These are phyloP conservation scores for Russula virescens DNA, from an alignment of 768 basidiomycete species.

Conservation along the genomic window DNA sequence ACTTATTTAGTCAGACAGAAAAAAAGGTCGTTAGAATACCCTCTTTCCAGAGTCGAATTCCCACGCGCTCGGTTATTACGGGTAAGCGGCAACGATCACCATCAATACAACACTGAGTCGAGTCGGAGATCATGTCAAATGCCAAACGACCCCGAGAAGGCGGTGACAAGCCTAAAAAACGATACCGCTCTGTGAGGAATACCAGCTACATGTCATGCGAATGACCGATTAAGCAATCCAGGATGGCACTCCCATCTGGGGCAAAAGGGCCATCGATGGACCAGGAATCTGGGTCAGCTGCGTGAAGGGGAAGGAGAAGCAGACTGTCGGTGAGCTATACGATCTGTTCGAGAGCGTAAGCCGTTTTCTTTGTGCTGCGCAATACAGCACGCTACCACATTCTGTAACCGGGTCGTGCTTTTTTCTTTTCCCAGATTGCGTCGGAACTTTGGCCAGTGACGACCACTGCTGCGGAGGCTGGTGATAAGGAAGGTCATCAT, in stretches of 20 bases:
- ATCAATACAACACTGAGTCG: background rate
- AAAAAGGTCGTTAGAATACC: too few relatives aligned
- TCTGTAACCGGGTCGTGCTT: background rate
- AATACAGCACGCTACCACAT: too few relatives aligned
- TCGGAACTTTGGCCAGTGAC: slow-evolving; percentile 60
- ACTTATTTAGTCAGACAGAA: too few relatives aligned
- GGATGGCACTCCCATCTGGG: slow-evolving; percentile 68
- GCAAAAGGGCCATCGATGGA: slow-evolving; percentile 61
- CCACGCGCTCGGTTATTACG: background rate
- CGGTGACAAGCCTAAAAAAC: slow-evolving; percentile 5
- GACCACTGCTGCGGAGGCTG: slow-evolving; percentile 19
- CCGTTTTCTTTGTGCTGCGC: background rate
- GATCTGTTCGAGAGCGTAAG: slow-evolving; percentile 74
- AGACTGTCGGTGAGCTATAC: slow-evolving; percentile 67
- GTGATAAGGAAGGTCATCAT: slow-evolving; percentile 15
- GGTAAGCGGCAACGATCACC: background rate
- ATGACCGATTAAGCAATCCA: slow-evolving; percentile 26
- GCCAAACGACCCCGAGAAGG: slow-evolving; percentile 5
- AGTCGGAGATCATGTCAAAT: background rate
- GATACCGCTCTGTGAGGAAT: slow-evolving; percentile 6
- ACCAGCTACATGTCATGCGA: background rate
- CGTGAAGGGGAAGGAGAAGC: slow-evolving; percentile 78
- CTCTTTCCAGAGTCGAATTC: too few relatives aligned
- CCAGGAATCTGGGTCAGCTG: slow-evolving; percentile 86
- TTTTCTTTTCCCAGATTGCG: slow-evolving; percentile 45